Conservation (phyloP, 192 early-diverging fungal genomes). For the Glomus cerebriforme region DNA sequence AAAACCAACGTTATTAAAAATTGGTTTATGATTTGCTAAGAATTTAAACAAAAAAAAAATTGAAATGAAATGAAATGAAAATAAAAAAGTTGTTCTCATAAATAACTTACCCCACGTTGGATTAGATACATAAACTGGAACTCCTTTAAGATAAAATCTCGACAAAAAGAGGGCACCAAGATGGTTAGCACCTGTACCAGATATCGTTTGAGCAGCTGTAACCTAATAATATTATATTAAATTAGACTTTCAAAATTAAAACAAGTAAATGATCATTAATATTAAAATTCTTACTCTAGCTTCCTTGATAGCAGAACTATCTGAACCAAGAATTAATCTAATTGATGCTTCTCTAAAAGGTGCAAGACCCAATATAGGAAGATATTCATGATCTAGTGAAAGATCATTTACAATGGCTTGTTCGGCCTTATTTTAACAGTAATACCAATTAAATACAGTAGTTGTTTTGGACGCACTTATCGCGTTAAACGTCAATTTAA, state of each 20-base stretch:
- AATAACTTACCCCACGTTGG: constrained; percentile 88
- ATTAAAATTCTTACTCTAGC: constrained; percentile 55
- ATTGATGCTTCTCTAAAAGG: constrained; percentile 80
- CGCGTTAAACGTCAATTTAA: background rate
- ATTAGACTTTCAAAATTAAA: constrained; percentile 1
- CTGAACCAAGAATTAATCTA: constrained; percentile 78
- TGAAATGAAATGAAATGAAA: too few species aligned
- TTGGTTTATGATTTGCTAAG: constrained; percentile 84
- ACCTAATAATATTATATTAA: constrained; percentile 23
- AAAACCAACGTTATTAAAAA: constrained; percentile 86
- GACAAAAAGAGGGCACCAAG: constrained; percentile 83
- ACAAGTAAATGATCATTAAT: background rate
- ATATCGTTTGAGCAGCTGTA: constrained; percentile 84
- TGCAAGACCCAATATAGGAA: constrained; percentile 81
- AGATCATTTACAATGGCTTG: constrained; percentile 68
- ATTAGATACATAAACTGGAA: constrained; percentile 84
- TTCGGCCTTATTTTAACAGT: too few species aligned
- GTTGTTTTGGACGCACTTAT: background rate
- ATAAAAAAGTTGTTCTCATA: background rate
- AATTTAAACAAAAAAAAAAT: too few species aligned
- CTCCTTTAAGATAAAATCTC: constrained; percentile 64
- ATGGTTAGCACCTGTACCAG: constrained; percentile 91
- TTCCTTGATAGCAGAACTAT: constrained; percentile 71
- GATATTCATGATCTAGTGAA: constrained; percentile 89
- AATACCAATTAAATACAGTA: too few species aligned